A percentile compares a stretch with the other conserved stretches of the same genome.
Conservation (phyloP, 306 rosid species). For the Gastrolobium villosum region DNA sequence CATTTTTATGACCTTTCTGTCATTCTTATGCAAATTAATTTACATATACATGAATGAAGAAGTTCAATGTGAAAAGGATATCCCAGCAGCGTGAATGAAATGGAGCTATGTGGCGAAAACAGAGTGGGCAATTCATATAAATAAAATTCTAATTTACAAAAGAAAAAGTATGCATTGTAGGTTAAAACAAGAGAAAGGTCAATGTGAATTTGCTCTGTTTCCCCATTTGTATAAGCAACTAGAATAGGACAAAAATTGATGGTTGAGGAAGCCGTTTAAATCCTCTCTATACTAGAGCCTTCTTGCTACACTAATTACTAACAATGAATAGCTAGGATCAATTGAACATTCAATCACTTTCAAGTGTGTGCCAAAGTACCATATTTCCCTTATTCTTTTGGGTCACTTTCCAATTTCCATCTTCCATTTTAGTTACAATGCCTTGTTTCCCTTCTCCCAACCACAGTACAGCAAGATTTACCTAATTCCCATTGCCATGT, state of each 20-base stretch:
- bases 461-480: background rate
- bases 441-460: constrained; percentile 50
- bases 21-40: constrained; percentile 39
- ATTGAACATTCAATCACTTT: constrained; percentile 44
- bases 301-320: constrained; percentile 23
- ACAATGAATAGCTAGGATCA: constrained; percentile 28
- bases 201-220: constrained; percentile 19
- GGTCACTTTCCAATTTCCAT: constrained; percentile 55
- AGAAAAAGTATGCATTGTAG: background rate
- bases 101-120: constrained; percentile 29
- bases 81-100: constrained; percentile 1
- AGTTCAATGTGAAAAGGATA: constrained; percentile 22
- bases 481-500: constrained; percentile 25
- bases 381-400: constrained; percentile 37
- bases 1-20: constrained; percentile 24
- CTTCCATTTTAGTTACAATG: constrained; percentile 21
- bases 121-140: background rate
- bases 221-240: constrained; percentile 16
- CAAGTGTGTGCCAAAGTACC: constrained; percentile 34
- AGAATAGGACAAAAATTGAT: constrained; percentile 38
- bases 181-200: constrained; percentile 36
- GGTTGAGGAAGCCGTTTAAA: constrained; percentile 37
- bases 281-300: background rate
- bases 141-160: background rate
- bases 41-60: background rate